Evolutionary conservation across 2,329 filamentous ascomycete species (phyloP).

Genomic region (Colletotrichum viniferum): DNA sequence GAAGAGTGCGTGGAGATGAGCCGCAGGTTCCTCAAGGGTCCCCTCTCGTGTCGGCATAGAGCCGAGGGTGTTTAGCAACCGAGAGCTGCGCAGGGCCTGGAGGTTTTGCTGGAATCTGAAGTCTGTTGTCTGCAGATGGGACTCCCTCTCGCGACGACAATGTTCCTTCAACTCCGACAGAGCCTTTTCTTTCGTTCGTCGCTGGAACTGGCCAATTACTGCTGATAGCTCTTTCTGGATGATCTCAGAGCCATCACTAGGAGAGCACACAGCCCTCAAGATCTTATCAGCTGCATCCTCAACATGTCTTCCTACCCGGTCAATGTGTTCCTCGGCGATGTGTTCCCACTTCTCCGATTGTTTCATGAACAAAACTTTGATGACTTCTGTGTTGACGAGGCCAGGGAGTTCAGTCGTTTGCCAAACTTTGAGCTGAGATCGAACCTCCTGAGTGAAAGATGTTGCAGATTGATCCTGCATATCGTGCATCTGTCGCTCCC

Average conservation of each 20-base stretch:
- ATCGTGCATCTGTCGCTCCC: too few species aligned
- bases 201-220: not conserved
- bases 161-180: not conserved
- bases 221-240: slow-evolving; percentile 21
- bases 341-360: slow-evolving; percentile 36
- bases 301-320: slow-evolving; percentile 21
- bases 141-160: slow-evolving; percentile 16
- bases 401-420: slow-evolving; percentile 35
- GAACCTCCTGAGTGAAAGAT: too few species aligned
- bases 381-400: slow-evolving; percentile 34
- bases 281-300: slow-evolving; percentile 20
- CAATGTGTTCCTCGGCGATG: slow-evolving; percentile 29
- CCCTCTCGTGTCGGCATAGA: too few species aligned
- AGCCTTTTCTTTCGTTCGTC: not conserved
- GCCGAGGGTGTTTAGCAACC: too few species aligned
- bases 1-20: too few species aligned
- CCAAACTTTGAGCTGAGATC: slow-evolving; percentile 27
- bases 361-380: slow-evolving; percentile 31
- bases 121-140: slow-evolving; percentile 27
- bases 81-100: slow-evolving; percentile 18
- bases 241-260: not conserved
- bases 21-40: too few species aligned
- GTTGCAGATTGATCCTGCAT: too few species aligned
- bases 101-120: slow-evolving; percentile 24
- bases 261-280: too few species aligned